phyloP scores from a whole-genome alignment of 441 rosid genomes.

The Euphorbia celastroides region DNA sequence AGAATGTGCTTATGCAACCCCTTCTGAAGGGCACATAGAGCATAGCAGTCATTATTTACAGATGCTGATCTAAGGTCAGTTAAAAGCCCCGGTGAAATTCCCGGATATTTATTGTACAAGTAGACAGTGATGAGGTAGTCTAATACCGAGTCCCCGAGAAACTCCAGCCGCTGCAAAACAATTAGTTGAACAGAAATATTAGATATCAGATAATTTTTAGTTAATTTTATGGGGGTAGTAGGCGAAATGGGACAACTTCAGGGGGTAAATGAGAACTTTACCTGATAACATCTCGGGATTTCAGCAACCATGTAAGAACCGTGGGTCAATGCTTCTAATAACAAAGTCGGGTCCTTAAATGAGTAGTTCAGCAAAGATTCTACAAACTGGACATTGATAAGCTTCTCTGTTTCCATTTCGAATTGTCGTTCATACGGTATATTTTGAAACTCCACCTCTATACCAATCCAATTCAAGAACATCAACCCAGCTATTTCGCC shows the following conservation, averaged over 20 bases:
- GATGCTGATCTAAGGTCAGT: slow-evolving; percentile 94
- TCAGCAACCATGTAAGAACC: slow-evolving; percentile 93
- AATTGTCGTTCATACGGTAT: slow-evolving; percentile 31
- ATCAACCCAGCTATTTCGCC: slow-evolving; percentile 66
- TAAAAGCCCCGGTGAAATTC: slow-evolving; percentile 62
- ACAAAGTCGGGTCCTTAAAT: slow-evolving; percentile 55
- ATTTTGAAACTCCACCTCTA: slow-evolving; percentile 41
- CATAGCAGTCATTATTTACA: slow-evolving; percentile 85
- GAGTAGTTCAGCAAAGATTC: slow-evolving; percentile 55
- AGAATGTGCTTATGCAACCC: slow-evolving; percentile 64
- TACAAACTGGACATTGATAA: slow-evolving; percentile 38
- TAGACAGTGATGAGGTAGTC: slow-evolving; percentile 71
- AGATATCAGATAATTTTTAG: too few relatives aligned
- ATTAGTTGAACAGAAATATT: not conserved
- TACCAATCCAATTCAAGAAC: slow-evolving; percentile 71
- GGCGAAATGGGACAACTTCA: too few relatives aligned
- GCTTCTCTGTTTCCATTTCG: slow-evolving; percentile 31
- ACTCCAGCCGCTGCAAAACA: slow-evolving; percentile 71
- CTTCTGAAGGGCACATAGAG: slow-evolving; percentile 46
- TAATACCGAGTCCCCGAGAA: slow-evolving; percentile 84
- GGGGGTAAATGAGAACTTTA: slow-evolving; percentile 10
- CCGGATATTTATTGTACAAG: slow-evolving; percentile 48
- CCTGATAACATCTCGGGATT: slow-evolving; percentile 90
- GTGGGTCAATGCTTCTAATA: slow-evolving; percentile 92
- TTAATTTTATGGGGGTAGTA: too few relatives aligned